Evolutionary conservation across 177 flowering plant species (phyloP), one percentile per base, ranked within the genome.

Genomic region (Vitis hybrid): DNA sequence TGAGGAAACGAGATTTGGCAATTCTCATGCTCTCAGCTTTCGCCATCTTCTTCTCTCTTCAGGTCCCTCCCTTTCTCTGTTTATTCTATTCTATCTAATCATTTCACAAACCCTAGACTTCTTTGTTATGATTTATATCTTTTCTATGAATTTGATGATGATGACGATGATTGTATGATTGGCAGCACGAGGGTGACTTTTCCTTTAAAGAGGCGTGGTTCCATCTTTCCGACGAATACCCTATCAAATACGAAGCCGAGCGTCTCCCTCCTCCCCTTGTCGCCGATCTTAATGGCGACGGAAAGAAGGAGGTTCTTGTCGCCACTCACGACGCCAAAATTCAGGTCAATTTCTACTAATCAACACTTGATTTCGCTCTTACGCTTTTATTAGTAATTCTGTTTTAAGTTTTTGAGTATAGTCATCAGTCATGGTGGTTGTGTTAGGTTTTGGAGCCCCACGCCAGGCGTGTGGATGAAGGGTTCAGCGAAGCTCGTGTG

Each of bases 11-110:
- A 66, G 99, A 95, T 73, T 84, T 95, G 67, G 97, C 91, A 10
- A 91, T 95, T 60, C 89, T 95, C 19, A 88, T 93, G 82, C 92
- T 95, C 69, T 82, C 87, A 21, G 94, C 98, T 52, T 93, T 95
- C 82, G 99, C 97, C 31, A 89, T 95, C 10, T 95, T 95, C 91
- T 95, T 91, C 90, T 91, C 99, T 71, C 97, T 95, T 66, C 99
- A 93, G 93, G 99, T 91, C 49, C 1, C 18, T 16, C 1, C 39
- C 59, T 39, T n/a, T 18, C 55, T 62, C 66, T 31, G 19, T 16
- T 21, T 5, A 61, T 8, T 51, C 4, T 48, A 3, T 13, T 49
- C 55, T 67, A 53, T 15, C 29, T 6, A 29, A 48, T 61, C 33
- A 12, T 22, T 55, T 8, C 7, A 1, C 59, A 15, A 15, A 1